These are phyloP conservation scores for Aspergillus asperescens DNA, from an alignment of 495 filamentous ascomycete species.

Conservation along the genomic window DNA sequence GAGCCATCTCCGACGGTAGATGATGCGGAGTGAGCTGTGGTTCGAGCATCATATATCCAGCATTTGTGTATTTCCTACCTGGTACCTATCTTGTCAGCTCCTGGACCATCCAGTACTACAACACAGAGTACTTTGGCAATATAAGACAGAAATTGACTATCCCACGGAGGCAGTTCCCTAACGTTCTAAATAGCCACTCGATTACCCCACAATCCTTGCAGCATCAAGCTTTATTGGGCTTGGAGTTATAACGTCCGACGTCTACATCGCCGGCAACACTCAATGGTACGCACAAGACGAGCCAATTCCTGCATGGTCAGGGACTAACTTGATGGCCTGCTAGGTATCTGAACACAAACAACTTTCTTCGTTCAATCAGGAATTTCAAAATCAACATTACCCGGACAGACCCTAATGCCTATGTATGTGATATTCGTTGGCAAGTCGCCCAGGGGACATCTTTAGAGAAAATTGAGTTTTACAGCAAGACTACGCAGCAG, in stretches of 20 bases:
- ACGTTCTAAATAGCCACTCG: constrained; percentile 43
- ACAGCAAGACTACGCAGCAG: constrained; percentile 33
- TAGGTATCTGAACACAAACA: constrained; percentile 35
- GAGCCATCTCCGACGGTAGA: constrained; percentile 40
- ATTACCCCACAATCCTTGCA: constrained; percentile 53
- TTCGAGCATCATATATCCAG: constrained; percentile 42
- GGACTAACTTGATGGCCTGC: not conserved
- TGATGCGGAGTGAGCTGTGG: constrained; percentile 49
- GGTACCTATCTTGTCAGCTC: constrained; percentile 57
- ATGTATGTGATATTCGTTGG: constrained; percentile 34
- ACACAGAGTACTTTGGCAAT: constrained; percentile 60
- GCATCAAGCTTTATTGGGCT: constrained; percentile 52
- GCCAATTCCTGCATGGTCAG: not conserved
- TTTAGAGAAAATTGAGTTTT: constrained; percentile 48
- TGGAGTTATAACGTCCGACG: constrained; percentile 60
- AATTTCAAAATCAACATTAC: constrained; percentile 36
- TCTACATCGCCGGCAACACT: constrained; percentile 73
- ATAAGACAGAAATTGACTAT: too few species aligned
- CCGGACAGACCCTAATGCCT: constrained; percentile 14
- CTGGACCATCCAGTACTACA: constrained; percentile 59
- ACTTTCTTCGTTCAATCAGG: constrained; percentile 32
- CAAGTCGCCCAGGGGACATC: constrained; percentile 37
- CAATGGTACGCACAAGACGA: not conserved
- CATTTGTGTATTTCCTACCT: constrained; percentile 52
- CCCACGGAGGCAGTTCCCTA: too few species aligned